A percentile compares a stretch with the other conserved stretches of the same genome.
These are phyloP conservation scores for Aquanectria penicillioides DNA, from an alignment of 2,329 filamentous ascomycete species.

Conservation along the genomic window DNA sequence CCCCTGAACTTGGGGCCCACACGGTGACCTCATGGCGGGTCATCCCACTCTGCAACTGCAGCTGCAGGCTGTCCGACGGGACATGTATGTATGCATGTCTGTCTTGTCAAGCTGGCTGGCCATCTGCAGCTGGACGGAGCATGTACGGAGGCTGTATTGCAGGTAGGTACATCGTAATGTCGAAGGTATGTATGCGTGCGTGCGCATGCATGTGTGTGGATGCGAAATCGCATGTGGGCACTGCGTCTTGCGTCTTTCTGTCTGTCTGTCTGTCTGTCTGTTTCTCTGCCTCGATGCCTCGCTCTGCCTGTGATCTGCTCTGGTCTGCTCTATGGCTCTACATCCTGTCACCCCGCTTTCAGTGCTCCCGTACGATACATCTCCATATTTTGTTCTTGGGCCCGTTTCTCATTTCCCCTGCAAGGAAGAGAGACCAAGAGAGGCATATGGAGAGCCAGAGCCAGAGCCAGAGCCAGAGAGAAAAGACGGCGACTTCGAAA, in stretches of 20 bases:
- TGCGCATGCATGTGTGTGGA: neutral
- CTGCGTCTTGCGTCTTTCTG: neutral
- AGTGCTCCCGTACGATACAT: neutral
- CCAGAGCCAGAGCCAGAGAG: too few relatives aligned
- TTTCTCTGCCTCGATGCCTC: too few relatives aligned
- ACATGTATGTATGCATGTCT: neutral
- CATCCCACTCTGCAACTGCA: slow-evolving; percentile 23
- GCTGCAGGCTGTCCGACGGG: slow-evolving; percentile 4
- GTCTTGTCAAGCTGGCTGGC: too few relatives aligned
- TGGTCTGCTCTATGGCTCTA: too few relatives aligned
- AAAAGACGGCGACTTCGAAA: too few relatives aligned
- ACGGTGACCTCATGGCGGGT: slow-evolving; percentile 15
- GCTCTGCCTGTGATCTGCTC: too few relatives aligned
- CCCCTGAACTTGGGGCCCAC: neutral
- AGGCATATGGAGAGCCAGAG: neutral
- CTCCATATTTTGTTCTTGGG: neutral
- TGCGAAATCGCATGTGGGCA: too few relatives aligned
- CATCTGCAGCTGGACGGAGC: too few relatives aligned
- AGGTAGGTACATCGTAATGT: too few relatives aligned
- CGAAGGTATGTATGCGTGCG: neutral
- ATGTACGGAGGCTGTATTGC: too few relatives aligned
- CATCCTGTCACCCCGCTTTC: neutral
- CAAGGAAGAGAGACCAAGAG: too few relatives aligned
- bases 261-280: neutral
- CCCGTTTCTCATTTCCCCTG: neutral